Conservation (phyloP, 208 protist species). For the Phytomonas francai region DNA sequence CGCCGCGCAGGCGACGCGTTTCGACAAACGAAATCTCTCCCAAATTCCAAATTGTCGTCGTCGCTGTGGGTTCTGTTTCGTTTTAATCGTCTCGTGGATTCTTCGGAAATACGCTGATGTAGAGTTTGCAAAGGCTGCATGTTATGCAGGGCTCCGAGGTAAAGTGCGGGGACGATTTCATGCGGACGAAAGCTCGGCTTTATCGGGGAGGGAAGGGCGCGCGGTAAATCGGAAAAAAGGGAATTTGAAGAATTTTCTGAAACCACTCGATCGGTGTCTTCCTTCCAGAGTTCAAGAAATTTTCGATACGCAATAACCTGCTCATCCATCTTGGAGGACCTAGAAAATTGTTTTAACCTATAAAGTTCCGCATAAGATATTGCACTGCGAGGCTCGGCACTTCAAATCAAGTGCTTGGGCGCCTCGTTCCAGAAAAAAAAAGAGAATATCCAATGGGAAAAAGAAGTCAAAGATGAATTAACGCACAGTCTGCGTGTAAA, state of each 20-base stretch:
- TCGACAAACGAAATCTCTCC: not conserved
- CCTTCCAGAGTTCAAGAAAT: not conserved
- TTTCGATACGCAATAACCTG: not conserved
- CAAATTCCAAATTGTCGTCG: not conserved
- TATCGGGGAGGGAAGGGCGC: slow-evolving; percentile 11
- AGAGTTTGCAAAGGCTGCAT: slow-evolving; percentile 8
- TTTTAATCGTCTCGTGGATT: not conserved
- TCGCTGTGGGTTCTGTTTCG: not conserved
- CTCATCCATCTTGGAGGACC: not conserved
- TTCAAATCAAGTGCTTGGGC: not conserved
- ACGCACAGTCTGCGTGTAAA: too few relatives aligned
- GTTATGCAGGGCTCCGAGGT: slow-evolving; percentile 41
- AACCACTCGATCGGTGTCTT: not conserved
- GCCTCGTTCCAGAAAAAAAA: slow-evolving; percentile 3
- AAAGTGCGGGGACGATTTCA: slow-evolving; percentile 46
- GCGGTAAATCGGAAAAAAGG: slow-evolving; percentile 11
- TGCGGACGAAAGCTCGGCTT: slow-evolving; percentile 37
- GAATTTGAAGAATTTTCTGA: slow-evolving; percentile 8
- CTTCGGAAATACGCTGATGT: not conserved
- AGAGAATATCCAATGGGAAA: slow-evolving; percentile 8
- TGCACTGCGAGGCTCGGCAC: not conserved
- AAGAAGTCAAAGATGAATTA: slow-evolving; percentile 5
- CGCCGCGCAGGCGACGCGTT: not conserved
- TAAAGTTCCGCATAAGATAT: not conserved
- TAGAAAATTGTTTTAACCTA: not conserved